These are phyloP conservation scores for Tolypocladium inflatum DNA, from an alignment of 2,329 filamentous ascomycete genomes.

Conservation along the genomic window DNA sequence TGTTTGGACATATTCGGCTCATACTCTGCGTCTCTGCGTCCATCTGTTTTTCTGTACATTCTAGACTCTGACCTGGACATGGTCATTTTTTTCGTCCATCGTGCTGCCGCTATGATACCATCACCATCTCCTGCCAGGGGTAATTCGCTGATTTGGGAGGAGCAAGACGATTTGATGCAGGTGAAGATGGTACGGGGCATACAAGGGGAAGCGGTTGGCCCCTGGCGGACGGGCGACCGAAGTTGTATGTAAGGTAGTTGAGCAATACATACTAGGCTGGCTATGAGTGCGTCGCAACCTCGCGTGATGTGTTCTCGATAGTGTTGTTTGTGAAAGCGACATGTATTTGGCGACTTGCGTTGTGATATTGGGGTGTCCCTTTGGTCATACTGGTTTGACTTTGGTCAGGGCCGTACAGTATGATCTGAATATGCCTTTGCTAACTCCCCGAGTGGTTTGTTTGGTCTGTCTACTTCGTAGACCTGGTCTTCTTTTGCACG, in stretches of 20 bases:
- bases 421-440: neutral
- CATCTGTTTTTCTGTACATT: conserved; percentile 21
- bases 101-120: conserved; percentile 18
- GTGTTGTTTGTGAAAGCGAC: neutral
- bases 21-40: conserved; percentile 15
- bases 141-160: conserved; percentile 17
- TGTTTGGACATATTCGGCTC: conserved; percentile 21
- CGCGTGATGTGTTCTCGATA: neutral
- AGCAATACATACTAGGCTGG: neutral
- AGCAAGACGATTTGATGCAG: neutral
- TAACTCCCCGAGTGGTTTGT: neutral
- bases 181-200: neutral
- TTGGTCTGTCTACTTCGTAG: no score
- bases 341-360: neutral
- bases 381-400: neutral
- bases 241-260: neutral
- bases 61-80: conserved; percentile 21
- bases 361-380: no score
- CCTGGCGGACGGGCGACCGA: neutral
- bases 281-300: neutral
- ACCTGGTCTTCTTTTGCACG: no score
- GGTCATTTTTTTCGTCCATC: conserved; percentile 15
- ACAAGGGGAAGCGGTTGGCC: neutral
- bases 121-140: conserved; percentile 19
- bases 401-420: neutral